Percentiles rank a stretch among this genome's conserved stretches.
These are phyloP conservation scores for Coemansia sp. DNA, from an alignment of 192 early-diverging fungal genomes.

Conservation along the genomic window DNA sequence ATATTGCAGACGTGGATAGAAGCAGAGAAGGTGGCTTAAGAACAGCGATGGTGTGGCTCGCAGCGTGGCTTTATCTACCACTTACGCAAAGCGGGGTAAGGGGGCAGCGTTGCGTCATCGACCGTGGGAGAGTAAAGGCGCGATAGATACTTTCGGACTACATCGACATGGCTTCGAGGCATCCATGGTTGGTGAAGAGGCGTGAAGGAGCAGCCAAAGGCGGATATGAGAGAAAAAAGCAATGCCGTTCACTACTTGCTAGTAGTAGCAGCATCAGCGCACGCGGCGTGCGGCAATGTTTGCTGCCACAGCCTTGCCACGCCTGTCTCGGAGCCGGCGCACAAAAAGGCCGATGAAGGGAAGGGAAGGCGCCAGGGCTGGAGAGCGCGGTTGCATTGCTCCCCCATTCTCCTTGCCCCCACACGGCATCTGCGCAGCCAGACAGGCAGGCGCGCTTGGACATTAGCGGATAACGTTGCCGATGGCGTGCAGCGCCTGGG, in stretches of 20 bases:
- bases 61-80: neutral
- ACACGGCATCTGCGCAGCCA: neutral
- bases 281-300: conserved; percentile 7
- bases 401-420: neutral
- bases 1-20: neutral
- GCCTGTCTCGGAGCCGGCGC: neutral
- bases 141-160: too few relatives aligned
- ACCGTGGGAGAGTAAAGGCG: too few relatives aligned
- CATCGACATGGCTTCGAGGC: too few relatives aligned
- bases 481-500: neutral
- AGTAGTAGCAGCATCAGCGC: neutral
- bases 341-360: neutral
- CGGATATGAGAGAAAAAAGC: neutral
- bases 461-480: conserved; percentile 11
- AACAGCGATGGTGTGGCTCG: neutral
- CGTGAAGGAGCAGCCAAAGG: neutral
- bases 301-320: neutral
- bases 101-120: neutral
- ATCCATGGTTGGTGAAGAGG: neutral
- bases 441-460: neutral
- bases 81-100: neutral
- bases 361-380: neutral
- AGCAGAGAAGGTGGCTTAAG: neutral
- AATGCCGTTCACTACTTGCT: neutral
- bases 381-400: neutral